Conservation (phyloP, 2,329 filamentous ascomycete species). For the Sporothrix phasma region DNA sequence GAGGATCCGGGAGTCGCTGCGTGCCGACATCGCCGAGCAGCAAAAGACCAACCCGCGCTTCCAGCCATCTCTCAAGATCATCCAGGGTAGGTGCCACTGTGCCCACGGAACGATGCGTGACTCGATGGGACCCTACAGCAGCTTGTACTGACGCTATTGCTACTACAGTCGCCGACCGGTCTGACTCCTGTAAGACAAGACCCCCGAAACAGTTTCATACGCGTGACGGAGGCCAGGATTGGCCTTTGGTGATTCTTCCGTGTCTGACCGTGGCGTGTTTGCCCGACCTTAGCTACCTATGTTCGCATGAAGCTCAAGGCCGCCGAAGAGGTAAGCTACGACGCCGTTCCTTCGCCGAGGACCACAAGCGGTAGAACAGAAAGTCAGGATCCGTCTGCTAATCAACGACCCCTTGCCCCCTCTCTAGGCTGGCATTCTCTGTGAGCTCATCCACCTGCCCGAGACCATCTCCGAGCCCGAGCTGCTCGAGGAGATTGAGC, state of each 20-base stretch:
- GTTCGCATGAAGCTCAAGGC: slow-evolving; percentile 99
- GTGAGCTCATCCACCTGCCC: slow-evolving; percentile 74
- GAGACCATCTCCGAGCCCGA: slow-evolving; percentile 75
- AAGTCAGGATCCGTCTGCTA: neutral
- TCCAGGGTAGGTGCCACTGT: slow-evolving; percentile 61
- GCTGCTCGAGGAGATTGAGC: slow-evolving; percentile 69
- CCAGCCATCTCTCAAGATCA: slow-evolving; percentile 82
- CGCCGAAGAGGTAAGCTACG: slow-evolving; percentile 64
- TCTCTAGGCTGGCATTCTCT: slow-evolving; percentile 71
- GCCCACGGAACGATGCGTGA: neutral
- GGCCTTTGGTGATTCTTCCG: neutral
- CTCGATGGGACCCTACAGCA: neutral
- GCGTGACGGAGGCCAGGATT: neutral
- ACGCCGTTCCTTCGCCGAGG: neutral
- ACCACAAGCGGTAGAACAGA: neutral
- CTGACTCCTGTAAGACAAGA: slow-evolving; percentile 66
- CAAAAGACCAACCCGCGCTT: slow-evolving; percentile 80
- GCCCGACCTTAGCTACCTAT: slow-evolving; percentile 66
- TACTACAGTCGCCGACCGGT: slow-evolving; percentile 70
- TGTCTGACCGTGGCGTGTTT: neutral
- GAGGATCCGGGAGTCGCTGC: slow-evolving; percentile 73
- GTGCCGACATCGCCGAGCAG: slow-evolving; percentile 67
- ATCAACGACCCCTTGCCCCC: neutral
- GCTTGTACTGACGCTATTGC: neutral
- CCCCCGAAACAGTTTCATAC: neutral